Evolutionary conservation across 2,329 filamentous ascomycete species (phyloP).

Genomic region (Monosporascus sp.): DNA sequence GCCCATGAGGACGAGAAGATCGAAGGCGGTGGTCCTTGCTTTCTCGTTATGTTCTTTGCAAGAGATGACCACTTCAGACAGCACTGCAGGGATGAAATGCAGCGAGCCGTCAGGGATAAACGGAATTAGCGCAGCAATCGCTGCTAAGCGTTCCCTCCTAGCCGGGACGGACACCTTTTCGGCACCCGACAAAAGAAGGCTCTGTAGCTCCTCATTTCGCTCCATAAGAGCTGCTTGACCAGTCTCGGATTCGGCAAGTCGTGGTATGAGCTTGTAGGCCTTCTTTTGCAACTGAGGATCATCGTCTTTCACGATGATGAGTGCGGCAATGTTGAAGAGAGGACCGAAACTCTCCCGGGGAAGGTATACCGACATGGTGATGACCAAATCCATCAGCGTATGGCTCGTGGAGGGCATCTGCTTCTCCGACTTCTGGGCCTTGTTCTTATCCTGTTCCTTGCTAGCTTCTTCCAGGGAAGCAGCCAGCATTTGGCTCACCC

Average conservation of each 20-base stretch:
- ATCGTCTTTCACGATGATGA: slow-evolving; percentile 73
- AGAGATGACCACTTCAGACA: slow-evolving; percentile 91
- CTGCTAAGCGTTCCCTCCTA: slow-evolving; percentile 77
- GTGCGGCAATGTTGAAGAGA: slow-evolving; percentile 80
- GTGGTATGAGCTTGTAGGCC: slow-evolving; percentile 94
- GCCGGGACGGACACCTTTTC: slow-evolving; percentile 85
- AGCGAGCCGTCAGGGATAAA: slow-evolving; percentile 72
- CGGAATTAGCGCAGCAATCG: slow-evolving; percentile 74
- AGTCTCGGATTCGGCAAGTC: slow-evolving; percentile 73
- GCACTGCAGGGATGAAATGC: slow-evolving; percentile 86
- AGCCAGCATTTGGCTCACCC: slow-evolving; percentile 80
- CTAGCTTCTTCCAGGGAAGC: slow-evolving; percentile 58
- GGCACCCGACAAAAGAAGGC: slow-evolving; percentile 70
- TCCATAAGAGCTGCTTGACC: slow-evolving; percentile 73
- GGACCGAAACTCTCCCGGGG: slow-evolving; percentile 78
- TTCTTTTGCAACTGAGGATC: slow-evolving; percentile 98
- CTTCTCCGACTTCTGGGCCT: slow-evolving; percentile 49
- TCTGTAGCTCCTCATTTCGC: slow-evolving; percentile 72
- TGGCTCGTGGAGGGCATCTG: slow-evolving; percentile 90
- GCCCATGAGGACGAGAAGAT: slow-evolving; percentile 83
- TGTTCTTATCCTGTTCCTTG: slow-evolving; percentile 54
- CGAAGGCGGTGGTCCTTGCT: slow-evolving; percentile 82
- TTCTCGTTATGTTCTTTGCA: slow-evolving; percentile 98
- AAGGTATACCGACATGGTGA: slow-evolving; percentile 91
- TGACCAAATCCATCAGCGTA: slow-evolving; percentile 93